Evolutionary conservation across 1,284 basidiomycete species (phyloP).

Genomic region (Somion occarium): DNA sequence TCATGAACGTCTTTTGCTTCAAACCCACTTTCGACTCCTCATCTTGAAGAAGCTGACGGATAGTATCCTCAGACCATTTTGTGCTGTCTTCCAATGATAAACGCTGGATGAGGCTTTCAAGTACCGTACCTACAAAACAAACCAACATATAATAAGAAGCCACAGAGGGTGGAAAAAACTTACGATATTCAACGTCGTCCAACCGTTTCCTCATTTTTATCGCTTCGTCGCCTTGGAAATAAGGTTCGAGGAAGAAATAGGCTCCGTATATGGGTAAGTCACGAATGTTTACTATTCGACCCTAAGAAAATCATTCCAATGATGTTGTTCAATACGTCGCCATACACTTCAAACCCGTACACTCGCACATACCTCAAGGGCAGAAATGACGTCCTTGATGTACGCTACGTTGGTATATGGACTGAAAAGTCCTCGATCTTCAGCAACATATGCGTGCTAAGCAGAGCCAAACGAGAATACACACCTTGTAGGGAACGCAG

Average conservation of each 20-base stretch:
- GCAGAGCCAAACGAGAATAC: conserved; percentile 21
- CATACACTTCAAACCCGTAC: too few species aligned
- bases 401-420: conserved; percentile 46
- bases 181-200: conserved; percentile 16
- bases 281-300: conserved; percentile 62
- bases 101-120: conserved; percentile 12
- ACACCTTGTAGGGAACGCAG: conserved; percentile 39
- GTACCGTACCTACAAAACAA: conserved; percentile 12
- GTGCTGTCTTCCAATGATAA: conserved; percentile 5
- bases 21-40: conserved; percentile 37
- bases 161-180: neutral
- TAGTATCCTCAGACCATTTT: conserved; percentile 22
- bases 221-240: conserved; percentile 52
- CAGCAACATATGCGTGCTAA: too few species aligned
- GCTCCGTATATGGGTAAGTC: conserved; percentile 65
- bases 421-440: too few species aligned
- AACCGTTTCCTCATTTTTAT: conserved; percentile 47
- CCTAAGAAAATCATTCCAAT: conserved; percentile 47
- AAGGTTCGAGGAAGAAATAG: conserved; percentile 74
- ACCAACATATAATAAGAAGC: neutral
- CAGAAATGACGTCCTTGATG: conserved; percentile 51
- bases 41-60: conserved; percentile 42
- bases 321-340: too few species aligned
- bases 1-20: conserved; percentile 60
- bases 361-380: conserved; percentile 44